Base-by-base conservation (phyloP, 768 basidiomycete species). In the Agaricus sinodeliciosus region DNA sequence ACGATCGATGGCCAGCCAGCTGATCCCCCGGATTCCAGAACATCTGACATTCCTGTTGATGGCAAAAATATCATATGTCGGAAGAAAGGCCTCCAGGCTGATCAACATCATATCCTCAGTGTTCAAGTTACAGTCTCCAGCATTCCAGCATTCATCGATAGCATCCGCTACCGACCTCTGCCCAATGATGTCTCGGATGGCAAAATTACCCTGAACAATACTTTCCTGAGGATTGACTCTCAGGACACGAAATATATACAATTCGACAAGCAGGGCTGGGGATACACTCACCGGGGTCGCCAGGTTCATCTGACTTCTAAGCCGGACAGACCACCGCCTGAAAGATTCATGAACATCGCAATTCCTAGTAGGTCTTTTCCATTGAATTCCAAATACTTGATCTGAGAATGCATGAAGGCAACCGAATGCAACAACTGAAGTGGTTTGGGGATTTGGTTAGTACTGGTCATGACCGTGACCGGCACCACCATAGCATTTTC, bases 131-230 rank as follows among this genome's bases (percentile, higher is more conserved):
- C 16, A 1, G 22, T 51, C 9, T 15, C 22, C n/a, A n/a, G 16
- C 8, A 7, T 45, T 9, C 43, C 50, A 2, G 43, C 50, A 11
- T 45, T 36, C 43, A 44, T 51, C 25, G 35, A 51, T 26, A 51
- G 50, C 43, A 44, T 51, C 26, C 50, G 50, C 12, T 51, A 44
- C 16, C n/a, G 8, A 13, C 50, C 50, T n/a, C 35, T 39, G 3
- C 19, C 4, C 19, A 9, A 19, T 3, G 15, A 35, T 15, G 25
- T 5, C 13, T 43, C 19, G 16, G 4, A n/a, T n/a, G n/a, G 9
- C 3, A 12, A 0, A 15, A 25, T 34, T n/a, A 13, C 9, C 13
- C 25, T 44, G 15, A 18, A 37, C 12, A 39, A 51, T 13, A 25
- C 43, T 26, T 12, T 13, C 16, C 8, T 51, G 34, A 51, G 50